These are phyloP conservation scores for Meripilus lineatus DNA, from an alignment of 1,284 basidiomycete genomes.

Conservation along the genomic window DNA sequence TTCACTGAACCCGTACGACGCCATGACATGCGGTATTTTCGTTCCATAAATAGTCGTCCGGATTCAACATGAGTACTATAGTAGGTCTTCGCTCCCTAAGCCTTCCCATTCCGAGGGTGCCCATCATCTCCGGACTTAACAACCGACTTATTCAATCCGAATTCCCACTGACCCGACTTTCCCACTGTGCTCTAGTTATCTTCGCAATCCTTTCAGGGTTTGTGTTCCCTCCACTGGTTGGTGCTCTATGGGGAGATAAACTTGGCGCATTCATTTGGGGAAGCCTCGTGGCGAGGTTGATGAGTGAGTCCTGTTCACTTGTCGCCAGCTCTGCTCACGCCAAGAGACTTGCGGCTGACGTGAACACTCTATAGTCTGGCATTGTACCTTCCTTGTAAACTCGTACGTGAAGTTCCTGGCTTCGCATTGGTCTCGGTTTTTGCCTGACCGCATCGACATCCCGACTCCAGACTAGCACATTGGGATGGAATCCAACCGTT, in stretches of 20 bases:
- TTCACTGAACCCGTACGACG: background rate
- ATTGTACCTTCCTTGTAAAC: slow-evolving; percentile 77
- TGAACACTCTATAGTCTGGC: slow-evolving; percentile 48
- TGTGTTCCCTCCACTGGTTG: slow-evolving; percentile 49
- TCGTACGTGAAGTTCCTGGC: slow-evolving; percentile 44
- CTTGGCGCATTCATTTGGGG: slow-evolving; percentile 67
- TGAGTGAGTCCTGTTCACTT: slow-evolving; percentile 37
- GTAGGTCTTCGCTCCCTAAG: slow-evolving; percentile 35
- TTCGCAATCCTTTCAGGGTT: slow-evolving; percentile 60
- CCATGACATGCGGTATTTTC: background rate
- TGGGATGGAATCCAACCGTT: slow-evolving; percentile 78
- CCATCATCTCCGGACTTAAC: too few relatives aligned
- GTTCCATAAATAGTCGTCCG: slow-evolving; percentile 62
- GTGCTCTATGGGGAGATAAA: slow-evolving; percentile 53
- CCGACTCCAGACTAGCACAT: slow-evolving; percentile 47
- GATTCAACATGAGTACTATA: slow-evolving; percentile 69
- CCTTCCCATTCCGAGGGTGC: too few relatives aligned
- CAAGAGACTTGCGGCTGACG: slow-evolving; percentile 5
- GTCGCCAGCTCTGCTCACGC: too few relatives aligned
- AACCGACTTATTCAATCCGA: too few relatives aligned
- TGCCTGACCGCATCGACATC: background rate
- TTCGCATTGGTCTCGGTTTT: background rate
- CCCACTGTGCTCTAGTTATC: slow-evolving; percentile 36
- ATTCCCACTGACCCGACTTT: slow-evolving; percentile 1
- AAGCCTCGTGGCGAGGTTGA: slow-evolving; percentile 55